Percentiles rank a stretch among this genome's conserved stretches.
These are phyloP conservation scores for Metschnikowia arizonensis DNA, from an alignment of 805 yeast species.

Conservation along the genomic window DNA sequence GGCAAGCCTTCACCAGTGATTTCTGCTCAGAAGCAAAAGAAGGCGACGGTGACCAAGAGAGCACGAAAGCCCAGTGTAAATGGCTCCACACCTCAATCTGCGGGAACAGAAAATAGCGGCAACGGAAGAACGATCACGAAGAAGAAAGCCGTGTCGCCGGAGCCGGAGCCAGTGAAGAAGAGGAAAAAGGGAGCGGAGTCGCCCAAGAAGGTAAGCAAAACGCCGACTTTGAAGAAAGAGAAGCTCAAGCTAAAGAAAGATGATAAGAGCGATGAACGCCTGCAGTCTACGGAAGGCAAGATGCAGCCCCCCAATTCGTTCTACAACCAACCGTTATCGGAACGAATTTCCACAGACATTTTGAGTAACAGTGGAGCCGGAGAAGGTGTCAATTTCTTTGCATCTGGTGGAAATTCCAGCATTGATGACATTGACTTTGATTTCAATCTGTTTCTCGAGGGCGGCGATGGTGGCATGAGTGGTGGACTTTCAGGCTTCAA, in stretches of 20 bases:
- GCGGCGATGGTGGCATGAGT: slow-evolving; percentile 25
- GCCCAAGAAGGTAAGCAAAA: slow-evolving; percentile 28
- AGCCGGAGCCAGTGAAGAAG: slow-evolving; percentile 30
- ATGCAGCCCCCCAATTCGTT: slow-evolving; percentile 27
- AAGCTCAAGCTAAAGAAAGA: slow-evolving; percentile 16
- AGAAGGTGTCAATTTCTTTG: slow-evolving; percentile 22
- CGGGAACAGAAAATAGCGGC: slow-evolving; percentile 12
- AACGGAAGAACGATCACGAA: slow-evolving; percentile 4
- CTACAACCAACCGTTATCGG: slow-evolving; percentile 25
- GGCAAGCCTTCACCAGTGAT: slow-evolving; percentile 34
- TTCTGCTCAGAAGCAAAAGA: slow-evolving; percentile 26
- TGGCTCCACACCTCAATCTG: slow-evolving; percentile 17
- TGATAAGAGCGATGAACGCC: slow-evolving; percentile 7
- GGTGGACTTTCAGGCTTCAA: slow-evolving; percentile 36
- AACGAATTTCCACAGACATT: slow-evolving; percentile 35
- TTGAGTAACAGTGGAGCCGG: slow-evolving; percentile 20
- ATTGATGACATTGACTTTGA: slow-evolving; percentile 44
- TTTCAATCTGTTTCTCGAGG: slow-evolving; percentile 40
- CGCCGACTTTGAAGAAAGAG: slow-evolving; percentile 19
- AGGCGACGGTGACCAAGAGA: slow-evolving; percentile 29
- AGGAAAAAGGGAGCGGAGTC: slow-evolving; percentile 32
- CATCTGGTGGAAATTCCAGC: slow-evolving; percentile 22
- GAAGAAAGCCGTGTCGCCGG: slow-evolving; percentile 21
- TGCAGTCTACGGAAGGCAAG: slow-evolving; percentile 1
- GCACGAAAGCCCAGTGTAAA: slow-evolving; percentile 31